Evolutionary conservation across 2,329 filamentous ascomycete species (phyloP).

Genomic region (Cladosporium cucumerinum): DNA sequence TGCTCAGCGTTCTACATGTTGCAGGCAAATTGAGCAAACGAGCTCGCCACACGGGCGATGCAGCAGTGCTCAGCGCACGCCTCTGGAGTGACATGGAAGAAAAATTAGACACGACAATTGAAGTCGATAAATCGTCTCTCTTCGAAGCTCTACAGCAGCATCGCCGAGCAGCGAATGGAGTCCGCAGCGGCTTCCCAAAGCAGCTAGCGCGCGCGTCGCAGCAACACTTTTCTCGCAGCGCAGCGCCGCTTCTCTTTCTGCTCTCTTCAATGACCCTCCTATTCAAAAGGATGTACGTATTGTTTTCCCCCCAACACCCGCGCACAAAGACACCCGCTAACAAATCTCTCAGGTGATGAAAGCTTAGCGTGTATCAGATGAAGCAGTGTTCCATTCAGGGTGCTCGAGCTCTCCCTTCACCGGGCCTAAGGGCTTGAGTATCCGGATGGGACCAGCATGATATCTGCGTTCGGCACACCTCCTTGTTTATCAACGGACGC

Average conservation of each 20-base stretch:
- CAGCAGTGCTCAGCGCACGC: slow-evolving; percentile 7
- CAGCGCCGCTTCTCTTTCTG: slow-evolving; percentile 33
- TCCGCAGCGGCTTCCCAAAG: slow-evolving; percentile 8
- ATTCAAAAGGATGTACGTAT: slow-evolving; percentile 92
- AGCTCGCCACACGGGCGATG: not conserved
- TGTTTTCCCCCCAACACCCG: not conserved
- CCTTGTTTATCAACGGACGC: slow-evolving; percentile 98
- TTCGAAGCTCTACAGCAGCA: not conserved
- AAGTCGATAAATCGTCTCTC: not conserved
- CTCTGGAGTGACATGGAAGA: not conserved
- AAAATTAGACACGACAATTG: not conserved
- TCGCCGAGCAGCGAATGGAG: slow-evolving; percentile 5
- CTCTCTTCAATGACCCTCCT: slow-evolving; percentile 83
- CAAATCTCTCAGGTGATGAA: slow-evolving; percentile 82
- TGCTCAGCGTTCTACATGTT: slow-evolving; percentile 1
- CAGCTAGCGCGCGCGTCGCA: slow-evolving; percentile 30
- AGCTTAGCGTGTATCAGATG: slow-evolving; percentile 95
- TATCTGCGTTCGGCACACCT: slow-evolving; percentile 99
- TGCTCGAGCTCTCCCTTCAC: slow-evolving; percentile 72
- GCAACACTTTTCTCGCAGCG: slow-evolving; percentile 12
- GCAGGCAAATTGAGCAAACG: slow-evolving; percentile 7
- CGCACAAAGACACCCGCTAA: slow-evolving; percentile 24
- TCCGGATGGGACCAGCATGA: slow-evolving; percentile 72
- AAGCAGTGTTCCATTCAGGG: slow-evolving; percentile 38
- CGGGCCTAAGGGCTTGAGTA: slow-evolving; percentile 85